Base-by-base conservation (phyloP, 805 yeast species). In the Saccharomycopsis vini region DNA sequence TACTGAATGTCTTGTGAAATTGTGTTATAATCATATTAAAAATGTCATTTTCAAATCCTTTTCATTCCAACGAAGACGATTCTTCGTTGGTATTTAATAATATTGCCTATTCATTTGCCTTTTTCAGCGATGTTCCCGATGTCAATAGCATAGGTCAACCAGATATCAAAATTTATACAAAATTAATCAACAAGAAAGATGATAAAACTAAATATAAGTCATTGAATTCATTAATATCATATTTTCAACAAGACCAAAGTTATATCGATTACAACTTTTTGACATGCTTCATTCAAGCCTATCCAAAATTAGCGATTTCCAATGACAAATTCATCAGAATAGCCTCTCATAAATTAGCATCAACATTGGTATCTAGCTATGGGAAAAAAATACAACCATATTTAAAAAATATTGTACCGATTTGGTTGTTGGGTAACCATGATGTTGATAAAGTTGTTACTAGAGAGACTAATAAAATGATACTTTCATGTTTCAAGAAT, bases 401-500 rank as follows among this genome's bases (percentile, higher is more conserved):
- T 36, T 38, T 45, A n/a, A 39, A 39, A 7, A 39, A 18, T 30
- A 23, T 48, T 30, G 42, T 45, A 12, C 51, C 51, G 16, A 26
- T 48, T 26, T 48, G 49, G 50, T 30, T 48, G 9, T n/a, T 45
- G 29, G 51, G 51, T 13, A 16, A 35, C 4, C 39, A 18, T 23
- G 51, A 48, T n/a, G 7, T 38, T 4, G 51, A 48, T 4, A 41
- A 42, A 23, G 9, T 30, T 16, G 51, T 48, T 6, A 42, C 23
- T 3, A 9, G 21, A 4, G 49, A 46, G 4, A 38, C 43, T 10
- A 29, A 32, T 20, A 45, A 45, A 16, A n/a, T 39, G 3, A 22
- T 47, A 6, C 20, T 36, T 4, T 12, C n/a, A 5, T 40, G 43
- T 22, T 47, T 47, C 36, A 24, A 40, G 22, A 22, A 36, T 10